Evolutionary conservation across 495 filamentous ascomycete genomes (phyloP), one percentile per base, ranked within the genome.

Genomic region (Aspergillus indologenus): DNA sequence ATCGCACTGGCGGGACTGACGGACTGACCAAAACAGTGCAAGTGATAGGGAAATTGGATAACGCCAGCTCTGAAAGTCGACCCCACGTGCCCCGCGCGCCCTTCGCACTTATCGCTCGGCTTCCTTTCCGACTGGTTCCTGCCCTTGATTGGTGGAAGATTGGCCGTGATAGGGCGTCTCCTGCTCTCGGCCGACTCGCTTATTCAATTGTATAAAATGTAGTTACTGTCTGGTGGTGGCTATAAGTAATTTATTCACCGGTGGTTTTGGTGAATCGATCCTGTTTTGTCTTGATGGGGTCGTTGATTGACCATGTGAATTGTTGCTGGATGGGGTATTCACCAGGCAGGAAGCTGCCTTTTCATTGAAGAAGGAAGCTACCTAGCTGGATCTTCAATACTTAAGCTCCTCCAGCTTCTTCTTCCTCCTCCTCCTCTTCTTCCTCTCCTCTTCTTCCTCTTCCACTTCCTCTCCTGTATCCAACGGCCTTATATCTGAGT

Each of bases 161-260:
- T 40, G 34, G 34, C 6, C 5, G 7, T 40, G 12, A 29, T 29
- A 40, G 34, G 34, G 34, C 19, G 40, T 44, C 12, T 31, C 17
- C n/a, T n/a, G n/a, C n/a, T 53, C 24, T 53, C 51, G 51, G 26
- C 51, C 51, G 51, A 24, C 6, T 29, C 24, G 50, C 26, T 34
- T 26, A 53, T 34, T 40, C 26, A 3, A 3, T 29, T 9, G n/a
- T n/a, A n/a, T n/a, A n/a, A n/a, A n/a, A n/a, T n/a, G n/a, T n/a
- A n/a, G n/a, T n/a, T n/a, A n/a, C n/a, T n/a, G n/a, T n/a, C n/a
- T n/a, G n/a, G n/a, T n/a, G n/a, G n/a, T n/a, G n/a, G n/a, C n/a
- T n/a, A n/a, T n/a, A n/a, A n/a, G 26, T 3, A 29, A 4, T 29
- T 29, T 29, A 40, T 40, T 40, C 34, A 8, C 34, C 12, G 12